Base-by-base conservation (phyloP, 108 stramenopile species). In the Skeletonema tropicum region DNA sequence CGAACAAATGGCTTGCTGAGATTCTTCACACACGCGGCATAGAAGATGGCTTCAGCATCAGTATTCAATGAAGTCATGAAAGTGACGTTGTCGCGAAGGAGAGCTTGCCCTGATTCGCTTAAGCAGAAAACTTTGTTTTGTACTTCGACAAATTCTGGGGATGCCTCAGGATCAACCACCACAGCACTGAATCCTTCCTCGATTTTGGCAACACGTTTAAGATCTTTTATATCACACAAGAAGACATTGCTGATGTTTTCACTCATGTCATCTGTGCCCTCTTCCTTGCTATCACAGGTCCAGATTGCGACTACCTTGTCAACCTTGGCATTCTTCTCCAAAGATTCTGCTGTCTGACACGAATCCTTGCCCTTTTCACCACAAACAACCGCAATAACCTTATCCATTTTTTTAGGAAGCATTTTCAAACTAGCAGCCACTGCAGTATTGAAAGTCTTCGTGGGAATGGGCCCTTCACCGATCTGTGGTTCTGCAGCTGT, bases 111-210 rank as follows among this genome's bases (percentile, higher is more conserved):
- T 9, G 74, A 68, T 70, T 80, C 38, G 26, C 62, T 83, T 29
- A 29, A 29, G 64, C 76, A 76, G 38, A 83, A 83, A 52, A 71
- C 70, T 14, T 66, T 17, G 55, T 26, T 62, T 63, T 80, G 64
- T 10, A 30, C 19, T 26, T 17, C 13, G 6, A 76, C 57, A 32
- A 80, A 76, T 35, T 25, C 57, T 6, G 46, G 55, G 31, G 83
- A 75, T 9, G 74, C 76, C 33, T 75, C 74, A 14, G 83, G 79
- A 57, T 80, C 83, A 32, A 83, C 62, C 30, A 80, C 52, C 29
- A 83, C 79, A 15, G 83, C 79, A 80, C 74, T 76, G 30, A 66
- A 76, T 36, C 79, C 83, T 67, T 78, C 83, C 41, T 83, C 76
- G 8, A 55, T 32, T 58, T 79, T 80, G 46, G 79, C 83, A 55